phyloP scores from a whole-genome alignment of 768 basidiomycete genomes.

The Macrocybe gigantea region DNA sequence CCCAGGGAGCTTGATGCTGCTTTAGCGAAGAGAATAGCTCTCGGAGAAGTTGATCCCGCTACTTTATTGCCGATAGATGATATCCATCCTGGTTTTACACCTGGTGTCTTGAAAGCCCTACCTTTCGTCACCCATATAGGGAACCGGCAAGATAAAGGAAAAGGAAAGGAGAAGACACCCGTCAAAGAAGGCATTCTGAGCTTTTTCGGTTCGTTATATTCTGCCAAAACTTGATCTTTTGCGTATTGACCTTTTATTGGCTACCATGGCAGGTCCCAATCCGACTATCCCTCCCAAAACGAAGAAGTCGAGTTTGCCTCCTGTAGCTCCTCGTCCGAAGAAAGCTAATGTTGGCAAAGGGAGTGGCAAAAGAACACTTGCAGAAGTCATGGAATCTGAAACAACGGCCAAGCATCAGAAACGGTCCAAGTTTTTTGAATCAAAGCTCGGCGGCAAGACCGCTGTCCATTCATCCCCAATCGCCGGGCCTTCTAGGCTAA shows the following conservation, averaged over 20 bases:
- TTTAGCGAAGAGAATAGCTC: conserved; percentile 61
- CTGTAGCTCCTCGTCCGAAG: conserved; percentile 12
- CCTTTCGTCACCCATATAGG: conserved; percentile 15
- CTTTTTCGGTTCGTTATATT: conserved; percentile 54
- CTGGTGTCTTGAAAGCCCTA: conserved; percentile 41
- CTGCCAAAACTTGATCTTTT: neutral
- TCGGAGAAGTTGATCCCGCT: conserved; percentile 67
- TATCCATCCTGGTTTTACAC: conserved; percentile 63
- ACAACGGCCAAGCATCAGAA: conserved; percentile 39
- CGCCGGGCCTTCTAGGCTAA: conserved; percentile 28
- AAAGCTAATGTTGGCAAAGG: conserved; percentile 40
- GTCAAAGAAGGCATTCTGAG: conserved; percentile 39
- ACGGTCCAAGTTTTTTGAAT: conserved; percentile 34
- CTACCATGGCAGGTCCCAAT: conserved; percentile 32
- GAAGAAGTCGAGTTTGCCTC: conserved; percentile 8
- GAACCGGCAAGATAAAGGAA: conserved; percentile 29
- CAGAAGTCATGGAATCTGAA: conserved; percentile 67
- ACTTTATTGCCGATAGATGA: conserved; percentile 68
- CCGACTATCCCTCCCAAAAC: conserved; percentile 28
- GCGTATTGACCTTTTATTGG: conserved; percentile 1
- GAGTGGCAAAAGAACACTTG: conserved; percentile 73
- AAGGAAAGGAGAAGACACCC: conserved; percentile 38
- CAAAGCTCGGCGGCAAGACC: conserved; percentile 9
- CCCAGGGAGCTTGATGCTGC: conserved; percentile 57
- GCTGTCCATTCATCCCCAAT: conserved; percentile 9